Percentiles rank a stretch among this genome's conserved stretches.
Evolutionary conservation across 2,329 filamentous ascomycete species (phyloP).

Genomic region (Cryphonectria carpinicola): DNA sequence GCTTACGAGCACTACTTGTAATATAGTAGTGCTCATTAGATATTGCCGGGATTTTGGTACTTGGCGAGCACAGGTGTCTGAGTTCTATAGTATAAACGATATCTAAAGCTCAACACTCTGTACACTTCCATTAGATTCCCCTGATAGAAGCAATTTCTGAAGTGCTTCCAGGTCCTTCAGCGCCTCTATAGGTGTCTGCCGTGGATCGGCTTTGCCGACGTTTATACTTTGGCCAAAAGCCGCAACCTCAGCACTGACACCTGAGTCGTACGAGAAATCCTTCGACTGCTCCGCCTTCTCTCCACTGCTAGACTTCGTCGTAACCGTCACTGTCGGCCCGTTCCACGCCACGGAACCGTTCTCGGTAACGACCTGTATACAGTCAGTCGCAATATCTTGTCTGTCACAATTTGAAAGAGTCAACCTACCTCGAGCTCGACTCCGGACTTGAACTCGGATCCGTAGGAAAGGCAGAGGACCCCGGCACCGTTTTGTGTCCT

Average conservation of each 20-base stretch:
- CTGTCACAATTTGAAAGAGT: background rate
- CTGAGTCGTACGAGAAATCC: conserved; percentile 32
- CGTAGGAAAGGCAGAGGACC: conserved; percentile 36
- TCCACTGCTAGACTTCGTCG: conserved; percentile 31
- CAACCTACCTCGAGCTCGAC: conserved; percentile 31
- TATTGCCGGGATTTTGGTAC: too few species aligned
- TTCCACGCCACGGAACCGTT: background rate
- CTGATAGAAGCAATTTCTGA: conserved; percentile 37
- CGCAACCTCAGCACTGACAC: conserved; percentile 38
- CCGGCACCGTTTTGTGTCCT: conserved; percentile 35
- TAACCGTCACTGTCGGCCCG: conserved; percentile 36
- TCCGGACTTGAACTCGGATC: conserved; percentile 38
- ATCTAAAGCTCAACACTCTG: background rate
- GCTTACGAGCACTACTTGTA: too few species aligned
- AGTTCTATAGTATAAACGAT: background rate
- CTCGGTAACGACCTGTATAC: background rate
- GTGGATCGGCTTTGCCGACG: conserved; percentile 24
- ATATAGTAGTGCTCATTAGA: too few species aligned
- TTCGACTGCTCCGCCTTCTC: conserved; percentile 33
- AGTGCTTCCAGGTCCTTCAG: conserved; percentile 38
- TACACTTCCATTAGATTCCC: background rate
- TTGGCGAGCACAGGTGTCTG: too few species aligned
- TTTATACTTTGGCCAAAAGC: conserved; percentile 37
- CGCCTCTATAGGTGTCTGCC: conserved; percentile 37
- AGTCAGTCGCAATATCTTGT: background rate